Conservation (phyloP, 2,329 filamentous ascomycete species). For the Ophiosphaerella narmari region DNA sequence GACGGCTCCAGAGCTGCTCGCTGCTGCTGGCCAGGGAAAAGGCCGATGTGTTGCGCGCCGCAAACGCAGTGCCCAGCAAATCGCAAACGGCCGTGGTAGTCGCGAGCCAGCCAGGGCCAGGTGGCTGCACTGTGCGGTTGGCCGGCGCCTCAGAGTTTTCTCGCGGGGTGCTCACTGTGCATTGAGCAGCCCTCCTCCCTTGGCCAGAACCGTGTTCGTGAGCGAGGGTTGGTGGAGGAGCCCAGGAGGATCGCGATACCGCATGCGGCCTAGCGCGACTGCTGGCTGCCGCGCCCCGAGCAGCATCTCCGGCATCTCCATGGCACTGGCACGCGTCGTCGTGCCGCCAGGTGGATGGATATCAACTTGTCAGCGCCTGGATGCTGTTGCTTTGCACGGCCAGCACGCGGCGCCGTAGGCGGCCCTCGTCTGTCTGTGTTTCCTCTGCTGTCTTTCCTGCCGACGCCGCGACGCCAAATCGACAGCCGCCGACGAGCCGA, state of each 20-base stretch:
- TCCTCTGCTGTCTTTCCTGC: not conserved
- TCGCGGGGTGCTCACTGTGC: conserved; percentile 25
- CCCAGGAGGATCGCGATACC: conserved; percentile 17
- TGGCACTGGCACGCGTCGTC: no score
- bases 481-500: conserved; percentile 2
- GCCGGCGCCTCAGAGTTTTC: conserved; percentile 34
- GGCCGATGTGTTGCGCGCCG: no score
- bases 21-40: no score
- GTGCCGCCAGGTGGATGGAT: no score
- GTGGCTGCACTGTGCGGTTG: conserved; percentile 13
- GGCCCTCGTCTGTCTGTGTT: conserved; percentile 1
- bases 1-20: no score
- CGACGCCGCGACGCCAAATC: conserved; percentile 3
- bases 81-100: conserved; percentile 22
- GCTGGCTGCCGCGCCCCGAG: conserved; percentile 31
- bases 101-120: conserved; percentile 22
- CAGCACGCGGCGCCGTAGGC: no score
- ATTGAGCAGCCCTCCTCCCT: not conserved
- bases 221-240: conserved; percentile 7
- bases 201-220: not conserved
- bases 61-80: conserved; percentile 19
- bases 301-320: conserved; percentile 43
- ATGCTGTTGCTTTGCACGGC: no score
- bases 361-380: no score
- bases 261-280: conserved; percentile 5